Percentiles rank a stretch among this genome's conserved stretches.
phyloP scores from a whole-genome alignment of 2,329 filamentous ascomycete genomes.

The Scleromitrula shiraiana region DNA sequence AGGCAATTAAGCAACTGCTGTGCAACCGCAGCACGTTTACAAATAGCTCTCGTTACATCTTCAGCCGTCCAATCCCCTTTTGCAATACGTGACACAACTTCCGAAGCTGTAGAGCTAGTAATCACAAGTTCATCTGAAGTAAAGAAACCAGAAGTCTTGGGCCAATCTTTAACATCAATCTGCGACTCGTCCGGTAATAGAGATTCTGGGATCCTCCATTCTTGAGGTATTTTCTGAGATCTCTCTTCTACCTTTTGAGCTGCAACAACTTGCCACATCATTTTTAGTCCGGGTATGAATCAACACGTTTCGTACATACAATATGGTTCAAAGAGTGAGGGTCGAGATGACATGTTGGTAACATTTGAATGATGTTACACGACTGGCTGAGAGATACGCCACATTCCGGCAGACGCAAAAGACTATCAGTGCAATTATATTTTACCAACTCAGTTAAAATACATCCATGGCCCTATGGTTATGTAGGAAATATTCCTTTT shows the following conservation, averaged over 20 bases:
- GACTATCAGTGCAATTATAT: too few relatives aligned
- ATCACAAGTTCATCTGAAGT: slow-evolving; percentile 13
- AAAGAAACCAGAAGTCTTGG: neutral
- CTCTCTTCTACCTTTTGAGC: neutral
- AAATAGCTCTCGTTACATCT: slow-evolving; percentile 37
- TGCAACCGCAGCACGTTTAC: slow-evolving; percentile 40
- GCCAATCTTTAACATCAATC: neutral
- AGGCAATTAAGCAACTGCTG: slow-evolving; percentile 37
- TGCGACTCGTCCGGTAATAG: neutral
- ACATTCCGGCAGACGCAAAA: too few relatives aligned
- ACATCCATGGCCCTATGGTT: too few relatives aligned
- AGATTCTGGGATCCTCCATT: neutral
- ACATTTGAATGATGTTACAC: too few relatives aligned
- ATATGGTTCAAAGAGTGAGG: too few relatives aligned
- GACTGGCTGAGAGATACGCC: too few relatives aligned
- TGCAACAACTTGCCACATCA: neutral
- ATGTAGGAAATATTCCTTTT: too few relatives aligned
- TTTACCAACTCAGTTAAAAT: too few relatives aligned
- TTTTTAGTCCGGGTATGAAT: too few relatives aligned
- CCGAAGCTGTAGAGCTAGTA: slow-evolving; percentile 23
- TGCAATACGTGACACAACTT: slow-evolving; percentile 16
- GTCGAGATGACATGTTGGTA: too few relatives aligned
- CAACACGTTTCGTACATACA: too few relatives aligned
- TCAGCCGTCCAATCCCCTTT: slow-evolving; percentile 18
- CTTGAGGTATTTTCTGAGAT: neutral